A percentile compares a stretch with the other conserved stretches of the same genome.
phyloP scores from a whole-genome alignment of 352 stramenopile genomes.

The Phytopythium helicoides region DNA sequence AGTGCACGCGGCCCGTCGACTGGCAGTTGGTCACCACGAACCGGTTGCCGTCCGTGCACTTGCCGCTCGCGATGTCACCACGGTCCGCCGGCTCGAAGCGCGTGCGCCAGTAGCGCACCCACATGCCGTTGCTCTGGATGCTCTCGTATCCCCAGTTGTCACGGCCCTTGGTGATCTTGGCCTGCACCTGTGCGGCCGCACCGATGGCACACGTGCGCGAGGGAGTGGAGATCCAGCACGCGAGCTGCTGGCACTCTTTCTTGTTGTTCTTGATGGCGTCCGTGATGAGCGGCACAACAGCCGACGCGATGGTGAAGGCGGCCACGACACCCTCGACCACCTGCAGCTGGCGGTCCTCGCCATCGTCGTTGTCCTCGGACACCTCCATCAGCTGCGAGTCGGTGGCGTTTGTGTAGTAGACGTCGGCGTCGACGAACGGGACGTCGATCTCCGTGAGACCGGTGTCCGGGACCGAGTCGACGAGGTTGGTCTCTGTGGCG shows the following conservation, averaged over 20 bases:
- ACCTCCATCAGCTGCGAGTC: too few species aligned
- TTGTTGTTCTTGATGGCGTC: background rate
- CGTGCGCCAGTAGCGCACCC: conserved; percentile 4
- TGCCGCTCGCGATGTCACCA: background rate
- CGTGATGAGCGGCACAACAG: background rate
- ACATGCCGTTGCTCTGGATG: too few species aligned
- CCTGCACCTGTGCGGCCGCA: background rate
- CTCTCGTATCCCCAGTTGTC: too few species aligned
- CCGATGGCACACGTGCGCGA: background rate
- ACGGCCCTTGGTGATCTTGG: background rate
- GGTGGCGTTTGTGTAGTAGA: too few species aligned
- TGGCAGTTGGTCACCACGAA: too few species aligned
- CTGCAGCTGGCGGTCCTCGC: conserved; percentile 1
- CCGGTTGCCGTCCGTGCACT: too few species aligned
- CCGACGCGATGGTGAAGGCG: conserved; percentile 1
- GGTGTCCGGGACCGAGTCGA: too few species aligned
- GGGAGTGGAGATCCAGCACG: background rate
- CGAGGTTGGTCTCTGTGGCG: too few species aligned
- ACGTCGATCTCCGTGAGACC: too few species aligned
- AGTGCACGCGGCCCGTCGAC: too few species aligned
- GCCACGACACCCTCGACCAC: conserved; percentile 1
- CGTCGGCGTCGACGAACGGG: too few species aligned
- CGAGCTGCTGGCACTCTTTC: conserved; percentile 4
- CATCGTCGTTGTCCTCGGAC: too few species aligned
- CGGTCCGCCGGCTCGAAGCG: background rate